Evolutionary conservation across 2,329 filamentous ascomycete species (phyloP).

Genomic region (Xylariaceae sp.): DNA sequence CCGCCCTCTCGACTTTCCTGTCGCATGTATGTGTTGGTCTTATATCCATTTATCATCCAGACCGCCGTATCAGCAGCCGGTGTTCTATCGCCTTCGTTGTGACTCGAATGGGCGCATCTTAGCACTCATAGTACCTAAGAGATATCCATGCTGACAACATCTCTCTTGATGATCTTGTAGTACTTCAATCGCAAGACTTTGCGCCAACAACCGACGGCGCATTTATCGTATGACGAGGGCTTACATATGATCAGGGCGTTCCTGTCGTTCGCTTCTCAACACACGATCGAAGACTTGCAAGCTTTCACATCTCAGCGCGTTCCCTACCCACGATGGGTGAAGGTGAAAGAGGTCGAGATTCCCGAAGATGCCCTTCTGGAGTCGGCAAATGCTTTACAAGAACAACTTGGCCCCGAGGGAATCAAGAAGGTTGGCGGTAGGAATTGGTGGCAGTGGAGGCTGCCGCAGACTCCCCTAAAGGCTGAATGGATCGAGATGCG

Average conservation of each 20-base stretch:
- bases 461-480: constrained; percentile 58
- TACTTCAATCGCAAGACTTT: constrained; percentile 75
- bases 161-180: constrained; percentile 38
- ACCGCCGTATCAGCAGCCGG: neutral
- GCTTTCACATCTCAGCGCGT: constrained; percentile 90
- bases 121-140: neutral
- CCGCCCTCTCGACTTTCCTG: constrained; percentile 78
- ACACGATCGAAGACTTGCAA: constrained; percentile 90
- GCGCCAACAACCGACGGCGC: constrained; percentile 75
- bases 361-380: constrained; percentile 56
- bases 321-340: constrained; percentile 82
- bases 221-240: constrained; percentile 92
- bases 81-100: neutral
- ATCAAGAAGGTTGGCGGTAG: constrained; percentile 71
- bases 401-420: constrained; percentile 73
- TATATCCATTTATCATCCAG: neutral
- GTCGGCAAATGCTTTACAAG: constrained; percentile 61
- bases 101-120: neutral
- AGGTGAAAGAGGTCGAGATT: constrained; percentile 64
- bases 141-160: constrained; percentile 17
- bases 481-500: constrained; percentile 98
- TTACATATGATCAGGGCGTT: constrained; percentile 83
- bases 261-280: constrained; percentile 74
- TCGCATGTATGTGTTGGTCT: constrained; percentile 61
- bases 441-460: constrained; percentile 87